Evolutionary conservation across 2,329 filamentous ascomycete species (phyloP), one percentile per base, ranked within the genome.

Genomic region (Fusarium robinianum): DNA sequence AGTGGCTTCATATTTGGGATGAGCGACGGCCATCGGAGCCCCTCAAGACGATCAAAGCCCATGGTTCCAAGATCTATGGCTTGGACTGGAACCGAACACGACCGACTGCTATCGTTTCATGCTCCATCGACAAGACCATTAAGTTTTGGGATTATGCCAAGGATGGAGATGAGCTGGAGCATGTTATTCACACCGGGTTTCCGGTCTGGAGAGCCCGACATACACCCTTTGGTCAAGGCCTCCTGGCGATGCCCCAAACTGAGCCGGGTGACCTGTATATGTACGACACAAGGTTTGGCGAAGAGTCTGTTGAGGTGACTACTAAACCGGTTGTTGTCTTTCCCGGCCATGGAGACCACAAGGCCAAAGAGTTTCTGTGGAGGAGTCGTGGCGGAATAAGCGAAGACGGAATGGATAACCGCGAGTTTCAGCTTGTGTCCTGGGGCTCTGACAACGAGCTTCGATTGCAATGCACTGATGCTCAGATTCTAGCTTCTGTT

Each of bases 331-430:
- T 81, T 1, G 73, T 74, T 6, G 72, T 81, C 7, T 86, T 87
- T 46, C 69, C 74, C 1, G 83, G 81, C 1, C 83, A 86, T 55
- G 78, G 78, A 14, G 76, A 76, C 33, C 75, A 82, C 57, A 84
- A 91, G 62, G 90, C 89, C 19, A 95, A 94, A 62, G 91, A 96
- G 60, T 96, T 96, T 49, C 71, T 96, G 8, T 96, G 91, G 91
- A 80, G 91, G 64, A 81, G 82, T 33, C 82, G 91, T 41, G 91
- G 91, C 24, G 70, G 70, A 11, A 75, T 85, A 14, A 78, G 79
- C 12, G 78, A 81, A 11, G 80, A 89, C 40, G 78, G 80, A n/a
- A 70, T 86, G 31, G 91, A 96, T 60, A 76, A 90, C 50, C 82
- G 92, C 58, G 91, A 96, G 38, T 96, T 96, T 53, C 91, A 96